A percentile compares a stretch with the other conserved stretches of the same genome.
Conservation (phyloP, 164 flowering plant genomes). For the Stephania japonica region DNA sequence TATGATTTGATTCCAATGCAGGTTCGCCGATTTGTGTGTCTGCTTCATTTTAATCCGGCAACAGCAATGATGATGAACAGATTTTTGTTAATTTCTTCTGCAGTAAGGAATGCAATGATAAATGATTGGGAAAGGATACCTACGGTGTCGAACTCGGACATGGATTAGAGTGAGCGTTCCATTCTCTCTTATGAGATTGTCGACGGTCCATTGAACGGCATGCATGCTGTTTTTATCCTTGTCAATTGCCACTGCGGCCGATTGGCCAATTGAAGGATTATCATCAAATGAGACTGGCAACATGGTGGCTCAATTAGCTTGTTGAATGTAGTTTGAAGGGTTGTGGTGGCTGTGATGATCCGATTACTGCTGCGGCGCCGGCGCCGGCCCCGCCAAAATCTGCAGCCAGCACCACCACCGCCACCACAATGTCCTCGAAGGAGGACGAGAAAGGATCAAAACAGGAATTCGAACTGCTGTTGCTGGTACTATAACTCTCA, state of each 20-base stretch:
- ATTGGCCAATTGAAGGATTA: not conserved
- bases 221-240: constrained; percentile 20
- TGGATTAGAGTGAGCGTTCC: constrained; percentile 19
- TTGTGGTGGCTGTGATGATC: not conserved
- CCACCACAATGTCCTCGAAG: not conserved
- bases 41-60: not conserved
- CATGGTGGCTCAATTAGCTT: not conserved
- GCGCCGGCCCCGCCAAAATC: not conserved
- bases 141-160: constrained; percentile 20
- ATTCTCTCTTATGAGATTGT: constrained; percentile 13
- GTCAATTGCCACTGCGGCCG: constrained; percentile 17
- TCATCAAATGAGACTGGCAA: not conserved
- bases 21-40: not conserved
- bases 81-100: not conserved
- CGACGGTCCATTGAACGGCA: constrained; percentile 30
- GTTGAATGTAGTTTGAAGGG: not conserved
- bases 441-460: not conserved
- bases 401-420: not conserved
- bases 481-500: not conserved
- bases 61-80: not conserved
- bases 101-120: not conserved
- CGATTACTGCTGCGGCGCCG: not conserved
- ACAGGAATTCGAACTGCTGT: not conserved
- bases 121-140: constrained; percentile 11
- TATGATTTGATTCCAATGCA: not conserved